Evolutionary conservation across 139 green algal genomes (phyloP).

Genomic region (Chlorella vulgaris): DNA sequence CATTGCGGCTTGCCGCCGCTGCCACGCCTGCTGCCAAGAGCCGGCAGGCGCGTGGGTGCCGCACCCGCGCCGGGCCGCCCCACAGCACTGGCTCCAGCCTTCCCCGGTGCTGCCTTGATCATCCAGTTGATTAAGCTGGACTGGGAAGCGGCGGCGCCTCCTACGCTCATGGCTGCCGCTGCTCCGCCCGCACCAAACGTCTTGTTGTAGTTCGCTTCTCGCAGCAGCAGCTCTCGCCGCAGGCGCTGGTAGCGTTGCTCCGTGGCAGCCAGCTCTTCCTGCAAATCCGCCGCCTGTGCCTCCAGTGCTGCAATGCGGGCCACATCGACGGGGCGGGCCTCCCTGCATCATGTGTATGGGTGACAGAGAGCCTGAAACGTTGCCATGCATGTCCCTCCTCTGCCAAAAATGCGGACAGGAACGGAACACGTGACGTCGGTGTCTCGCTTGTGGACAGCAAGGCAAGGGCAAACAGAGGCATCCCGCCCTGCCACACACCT

Average conservation of each 20-base stretch:
- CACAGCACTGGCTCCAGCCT: not conserved
- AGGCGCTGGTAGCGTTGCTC: constrained; percentile 17
- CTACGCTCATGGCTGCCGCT: constrained; percentile 1
- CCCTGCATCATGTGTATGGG: too few species aligned
- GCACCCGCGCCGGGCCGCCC: too few species aligned
- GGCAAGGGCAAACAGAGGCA: too few species aligned
- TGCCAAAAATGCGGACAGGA: too few species aligned
- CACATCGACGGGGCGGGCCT: constrained; percentile 10
- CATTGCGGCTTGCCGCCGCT: not conserved
- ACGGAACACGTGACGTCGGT: too few species aligned
- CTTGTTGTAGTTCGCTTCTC: constrained; percentile 12
- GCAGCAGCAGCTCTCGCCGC: constrained; percentile 10
- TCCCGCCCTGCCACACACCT: too few species aligned
- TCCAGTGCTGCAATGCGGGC: constrained; percentile 18
- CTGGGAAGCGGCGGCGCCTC: not conserved
- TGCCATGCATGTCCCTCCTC: too few species aligned
- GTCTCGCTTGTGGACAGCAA: too few species aligned
- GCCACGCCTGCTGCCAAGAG: not conserved
- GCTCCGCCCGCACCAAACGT: constrained; percentile 2
- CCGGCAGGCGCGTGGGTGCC: not conserved
- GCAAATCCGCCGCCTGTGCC: not conserved
- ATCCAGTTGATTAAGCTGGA: not conserved
- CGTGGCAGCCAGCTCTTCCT: constrained; percentile 4
- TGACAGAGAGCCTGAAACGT: too few species aligned
- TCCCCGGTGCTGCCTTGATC: too few species aligned